Base-by-base conservation (phyloP, 2,329 filamentous ascomycete species). In the Beauveria sp. region DNA sequence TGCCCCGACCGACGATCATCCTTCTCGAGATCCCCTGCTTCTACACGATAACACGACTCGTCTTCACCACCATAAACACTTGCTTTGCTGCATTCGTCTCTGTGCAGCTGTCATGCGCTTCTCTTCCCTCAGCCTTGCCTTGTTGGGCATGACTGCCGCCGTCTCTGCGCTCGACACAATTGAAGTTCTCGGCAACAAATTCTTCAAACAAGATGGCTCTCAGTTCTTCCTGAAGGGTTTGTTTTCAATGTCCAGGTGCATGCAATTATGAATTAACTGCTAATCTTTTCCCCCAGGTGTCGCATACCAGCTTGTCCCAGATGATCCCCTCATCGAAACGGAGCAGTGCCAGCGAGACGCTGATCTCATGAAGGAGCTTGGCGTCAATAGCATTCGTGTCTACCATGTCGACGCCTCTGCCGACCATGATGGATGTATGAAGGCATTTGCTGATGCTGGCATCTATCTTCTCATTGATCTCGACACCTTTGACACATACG, bases 391-490 rank as follows among this genome's bases (percentile, higher is more conserved):
- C 34, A 91, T 96, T 69, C 90, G 92, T 62, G 89, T 95, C 63
- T 96, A 96, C 75, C 91, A 96, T 70, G 90, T 96, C 64, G 88
- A 96, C 68, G 77, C 89, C 2, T 73, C 75, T 3, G 84, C 77
- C 38, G 79, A 93, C 71, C 93, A 96, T 74, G 80, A 83, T 62
- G 87, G 81, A 22, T 96, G 91, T 77, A 96, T 96, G 90, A 80
- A 80, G 60, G 87, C 86, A 1, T 90, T 96, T 71, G 86, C 84
- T 14, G 85, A 91, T 68, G 88, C 86, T 48, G 90, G 90, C 62
- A 93, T 96, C 72, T 96, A 96, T 72, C 75, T 91, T 60, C 87
- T 93, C 71, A 82, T 96, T 55, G 92, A 96, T 73, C 80, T 96
- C 64, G 93, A 92, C 69, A 90, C 87, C 6, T 89, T 89, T 69